Evolutionary conservation across 2,329 filamentous ascomycete genomes (phyloP), one percentile per base, ranked within the genome.

Genomic region (Colletotrichum chlorophyti): DNA sequence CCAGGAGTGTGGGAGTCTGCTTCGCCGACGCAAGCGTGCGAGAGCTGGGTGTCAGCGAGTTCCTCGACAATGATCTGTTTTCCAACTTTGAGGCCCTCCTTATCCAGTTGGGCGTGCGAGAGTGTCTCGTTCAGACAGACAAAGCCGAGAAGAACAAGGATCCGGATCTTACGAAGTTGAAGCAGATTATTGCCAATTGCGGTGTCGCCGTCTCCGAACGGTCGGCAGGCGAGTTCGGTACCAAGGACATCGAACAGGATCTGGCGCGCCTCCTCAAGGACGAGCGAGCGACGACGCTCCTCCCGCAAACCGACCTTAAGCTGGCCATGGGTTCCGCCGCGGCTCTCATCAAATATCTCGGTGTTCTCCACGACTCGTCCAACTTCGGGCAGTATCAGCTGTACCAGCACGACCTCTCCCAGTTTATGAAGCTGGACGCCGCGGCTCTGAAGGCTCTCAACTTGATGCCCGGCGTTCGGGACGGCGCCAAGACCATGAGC

Each of bases 371-470:
- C 26, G 95, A 99, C 70, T 80, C 91, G 1, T 92, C 91, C 53
- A 99, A 99, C 74, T 98, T 97, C 72, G 95, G 96, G 3, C 94
- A 99, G 70, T 99, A 96, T 70, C 91, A 94, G 72, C 84, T 99
- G 14, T 99, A 98, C 70, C 95, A 99, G 74, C 95, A 99, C 73
- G 95, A 99, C 70, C 78, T 99, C 40, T 89, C 93, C 2, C 93
- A 99, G 68, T 99, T 92, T 72, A 99, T 99, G 95, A 99, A 97
- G 75, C 82, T 99, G 5, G 95, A 99, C 74, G 93, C 96, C 1
- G 92, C 95, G 1, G 95, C 95, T 0, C 79, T 99, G 38, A 94
- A 96, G 68, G 95, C 95, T 0, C 82, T 99, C 51, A 99, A 99
- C 68, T 83, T 99, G 32, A 98, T 99, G 93, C 96, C 95, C 5